Percentiles rank a stretch among this genome's conserved stretches.
phyloP scores from a whole-genome alignment of 108 stramenopile genomes.

The Skeletonema menzelii region DNA sequence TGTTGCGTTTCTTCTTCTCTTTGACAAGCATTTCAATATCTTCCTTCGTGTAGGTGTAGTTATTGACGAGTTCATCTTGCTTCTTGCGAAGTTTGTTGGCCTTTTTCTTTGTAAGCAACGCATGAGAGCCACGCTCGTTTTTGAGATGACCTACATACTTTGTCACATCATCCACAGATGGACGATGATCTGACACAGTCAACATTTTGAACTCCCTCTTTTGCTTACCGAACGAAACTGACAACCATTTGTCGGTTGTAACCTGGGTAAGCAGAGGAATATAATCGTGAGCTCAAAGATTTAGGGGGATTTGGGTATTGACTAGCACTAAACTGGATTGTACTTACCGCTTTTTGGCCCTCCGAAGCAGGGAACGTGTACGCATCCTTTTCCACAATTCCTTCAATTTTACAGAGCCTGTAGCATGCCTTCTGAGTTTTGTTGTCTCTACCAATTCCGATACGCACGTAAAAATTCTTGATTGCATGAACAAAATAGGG shows the following conservation, averaged over 20 bases:
- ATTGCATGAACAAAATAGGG: constrained; percentile 85
- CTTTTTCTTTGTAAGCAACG: constrained; percentile 61
- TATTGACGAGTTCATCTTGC: constrained; percentile 78
- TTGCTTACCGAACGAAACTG: constrained; percentile 69
- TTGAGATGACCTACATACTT: constrained; percentile 70
- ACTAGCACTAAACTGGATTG: neutral
- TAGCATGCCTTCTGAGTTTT: constrained; percentile 77
- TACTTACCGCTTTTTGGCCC: constrained; percentile 68
- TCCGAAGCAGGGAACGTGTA: constrained; percentile 70
- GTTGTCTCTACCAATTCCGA: constrained; percentile 80
- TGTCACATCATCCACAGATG: constrained; percentile 63
- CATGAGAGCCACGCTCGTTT: constrained; percentile 43
- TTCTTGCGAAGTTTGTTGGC: constrained; percentile 70
- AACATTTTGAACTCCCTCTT: constrained; percentile 74
- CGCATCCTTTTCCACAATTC: constrained; percentile 48
- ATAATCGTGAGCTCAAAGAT: neutral
- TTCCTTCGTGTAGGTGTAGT: constrained; percentile 83
- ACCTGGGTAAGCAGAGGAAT: constrained; percentile 30
- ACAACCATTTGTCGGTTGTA: constrained; percentile 70
- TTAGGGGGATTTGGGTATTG: too few relatives aligned
- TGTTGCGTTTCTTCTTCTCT: constrained; percentile 71
- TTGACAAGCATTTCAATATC: constrained; percentile 73
- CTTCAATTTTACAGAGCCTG: constrained; percentile 79
- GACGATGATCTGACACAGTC: constrained; percentile 75
- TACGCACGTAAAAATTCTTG: constrained; percentile 68